phyloP scores from a whole-genome alignment of 768 basidiomycete species.

The Hebeloma cylindrosporum region DNA sequence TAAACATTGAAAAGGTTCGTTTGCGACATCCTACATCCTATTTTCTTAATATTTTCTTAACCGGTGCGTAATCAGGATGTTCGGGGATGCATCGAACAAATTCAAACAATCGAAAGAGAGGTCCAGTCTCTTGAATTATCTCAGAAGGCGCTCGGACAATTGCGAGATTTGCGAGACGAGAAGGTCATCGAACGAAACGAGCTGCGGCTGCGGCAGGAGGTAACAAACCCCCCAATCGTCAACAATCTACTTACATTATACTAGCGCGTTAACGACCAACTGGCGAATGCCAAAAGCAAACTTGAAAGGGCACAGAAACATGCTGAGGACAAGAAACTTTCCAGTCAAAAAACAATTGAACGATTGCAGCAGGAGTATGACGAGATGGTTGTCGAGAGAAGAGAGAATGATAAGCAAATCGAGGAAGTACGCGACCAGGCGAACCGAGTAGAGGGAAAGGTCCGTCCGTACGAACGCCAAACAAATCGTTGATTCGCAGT shows the following conservation, averaged over 20 bases:
- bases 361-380: constrained; percentile 78
- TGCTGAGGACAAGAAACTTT: constrained; percentile 74
- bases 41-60: constrained; percentile 6
- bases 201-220: constrained; percentile 67
- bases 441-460: constrained; percentile 66
- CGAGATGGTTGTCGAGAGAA: constrained; percentile 71
- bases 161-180: constrained; percentile 66
- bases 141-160: constrained; percentile 66
- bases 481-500: not conserved
- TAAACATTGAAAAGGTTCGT: constrained; percentile 72
- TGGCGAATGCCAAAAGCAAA: constrained; percentile 80
- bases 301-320: constrained; percentile 76
- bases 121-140: constrained; percentile 58
- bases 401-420: constrained; percentile 76
- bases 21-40: not conserved
- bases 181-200: constrained; percentile 77
- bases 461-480: constrained; percentile 22
- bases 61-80: constrained; percentile 52
- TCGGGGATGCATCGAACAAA: constrained; percentile 68
- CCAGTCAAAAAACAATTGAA: constrained; percentile 74
- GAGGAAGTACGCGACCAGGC: constrained; percentile 76
- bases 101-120: constrained; percentile 74
- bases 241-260: not conserved
- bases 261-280: constrained; percentile 80
- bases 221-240: constrained; percentile 30